These are phyloP conservation scores for Fraxinus platypoda DNA, from an alignment of 305 asterid species.

Conservation along the genomic window DNA sequence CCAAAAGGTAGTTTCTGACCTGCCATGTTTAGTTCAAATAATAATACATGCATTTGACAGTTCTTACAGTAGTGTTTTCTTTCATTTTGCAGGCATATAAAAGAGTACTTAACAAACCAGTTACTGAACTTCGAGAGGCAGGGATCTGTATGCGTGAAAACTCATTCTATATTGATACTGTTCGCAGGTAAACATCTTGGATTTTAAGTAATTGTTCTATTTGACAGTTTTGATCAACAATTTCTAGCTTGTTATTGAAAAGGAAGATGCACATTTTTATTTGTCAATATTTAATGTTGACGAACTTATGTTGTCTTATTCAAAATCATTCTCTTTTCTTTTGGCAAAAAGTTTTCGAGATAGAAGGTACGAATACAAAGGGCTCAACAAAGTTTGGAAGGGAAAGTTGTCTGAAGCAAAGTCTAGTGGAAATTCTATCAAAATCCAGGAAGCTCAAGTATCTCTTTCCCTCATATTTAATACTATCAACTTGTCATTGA, in stretches of 20 bases:
- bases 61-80: conserved; percentile 16
- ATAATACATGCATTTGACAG: conserved; percentile 21
- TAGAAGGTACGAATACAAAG: conserved; percentile 97
- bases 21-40: conserved; percentile 20
- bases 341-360: conserved; percentile 78
- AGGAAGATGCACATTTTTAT: conserved; percentile 20
- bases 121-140: conserved; percentile 94
- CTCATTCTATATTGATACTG: conserved; percentile 96
- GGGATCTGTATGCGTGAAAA: conserved; percentile 99
- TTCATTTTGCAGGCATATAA: conserved; percentile 73
- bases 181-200: conserved; percentile 71
- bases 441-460: conserved; percentile 98
- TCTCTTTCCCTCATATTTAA: conserved; percentile 25
- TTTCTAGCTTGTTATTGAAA: not conserved
- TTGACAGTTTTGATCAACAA: conserved; percentile 15
- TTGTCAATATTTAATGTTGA: conserved; percentile 8
- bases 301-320: conserved; percentile 21
- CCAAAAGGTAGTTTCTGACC: conserved; percentile 65
- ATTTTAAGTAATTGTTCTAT: conserved; percentile 16
- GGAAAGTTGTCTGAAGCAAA: conserved; percentile 94
- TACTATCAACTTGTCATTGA: conserved; percentile 15
- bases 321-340: conserved; percentile 15
- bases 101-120: conserved; percentile 92
- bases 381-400: conserved; percentile 97
- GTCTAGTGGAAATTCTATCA: conserved; percentile 87